A percentile compares a stretch with the other conserved stretches of the same genome.
Evolutionary conservation across 169 alveolate species (phyloP).

Genomic region (Eimeria maxima): DNA sequence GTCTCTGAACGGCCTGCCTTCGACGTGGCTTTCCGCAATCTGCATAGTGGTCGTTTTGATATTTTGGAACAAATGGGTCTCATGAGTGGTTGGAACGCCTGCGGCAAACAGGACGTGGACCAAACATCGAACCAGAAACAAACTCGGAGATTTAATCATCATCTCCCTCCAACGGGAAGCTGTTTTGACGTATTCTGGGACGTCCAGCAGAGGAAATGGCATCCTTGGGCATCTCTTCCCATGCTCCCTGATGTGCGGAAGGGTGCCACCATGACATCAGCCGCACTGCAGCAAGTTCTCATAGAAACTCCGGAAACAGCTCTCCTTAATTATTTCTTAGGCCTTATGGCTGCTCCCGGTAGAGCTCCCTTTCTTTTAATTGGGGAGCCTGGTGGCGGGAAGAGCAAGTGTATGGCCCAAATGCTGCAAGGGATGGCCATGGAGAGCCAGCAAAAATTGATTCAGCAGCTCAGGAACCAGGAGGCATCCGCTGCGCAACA

Average conservation of each 20-base stretch:
- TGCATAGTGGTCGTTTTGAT: conserved; percentile 67
- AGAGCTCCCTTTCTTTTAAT: conserved; percentile 26
- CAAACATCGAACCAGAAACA: background rate
- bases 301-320: conserved; percentile 68
- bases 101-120: background rate
- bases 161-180: conserved; percentile 71
- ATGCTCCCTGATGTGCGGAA: conserved; percentile 60
- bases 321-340: conserved; percentile 12
- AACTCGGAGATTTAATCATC: conserved; percentile 33
- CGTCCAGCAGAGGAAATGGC: conserved; percentile 70
- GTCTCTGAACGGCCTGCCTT: conserved; percentile 71
- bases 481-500: conserved; percentile 6
- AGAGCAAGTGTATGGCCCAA: conserved; percentile 69
- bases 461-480: conserved; percentile 48
- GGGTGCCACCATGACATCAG: conserved; percentile 35
- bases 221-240: conserved; percentile 63
- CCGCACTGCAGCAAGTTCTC: conserved; percentile 25
- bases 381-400: conserved; percentile 75
- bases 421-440: conserved; percentile 45
- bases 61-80: conserved; percentile 74
- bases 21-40: conserved; percentile 64
- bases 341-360: background rate
- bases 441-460: conserved; percentile 21
- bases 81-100: background rate
- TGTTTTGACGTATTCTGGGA: conserved; percentile 74